Evolutionary conservation across 768 basidiomycete species (phyloP).

Genomic region (Cystobasidiopsis lactophilus): DNA sequence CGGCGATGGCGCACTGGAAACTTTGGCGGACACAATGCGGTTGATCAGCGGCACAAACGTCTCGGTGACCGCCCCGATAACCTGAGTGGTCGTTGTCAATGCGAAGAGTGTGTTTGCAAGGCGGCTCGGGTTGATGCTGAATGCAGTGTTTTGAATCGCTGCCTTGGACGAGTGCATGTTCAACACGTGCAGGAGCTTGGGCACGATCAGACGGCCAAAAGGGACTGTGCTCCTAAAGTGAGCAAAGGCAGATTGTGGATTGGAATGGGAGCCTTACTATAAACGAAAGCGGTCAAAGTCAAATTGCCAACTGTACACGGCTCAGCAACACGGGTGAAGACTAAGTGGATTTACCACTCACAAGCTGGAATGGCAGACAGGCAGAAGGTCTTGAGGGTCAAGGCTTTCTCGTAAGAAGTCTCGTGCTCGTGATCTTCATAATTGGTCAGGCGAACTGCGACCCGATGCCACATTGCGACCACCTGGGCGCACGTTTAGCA

Average conservation of each 20-base stretch:
- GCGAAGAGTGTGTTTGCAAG: conserved; percentile 85
- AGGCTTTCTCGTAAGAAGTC: conserved; percentile 43
- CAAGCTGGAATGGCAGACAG: conserved; percentile 76
- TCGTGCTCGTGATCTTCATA: conserved; percentile 86
- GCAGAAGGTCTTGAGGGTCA: conserved; percentile 68
- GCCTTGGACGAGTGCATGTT: neutral
- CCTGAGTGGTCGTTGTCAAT: conserved; percentile 40
- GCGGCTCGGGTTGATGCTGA: conserved; percentile 32
- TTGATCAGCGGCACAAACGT: conserved; percentile 58
- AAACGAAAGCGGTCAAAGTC: conserved; percentile 82
- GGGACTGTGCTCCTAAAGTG: conserved; percentile 11
- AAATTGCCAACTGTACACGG: conserved; percentile 25
- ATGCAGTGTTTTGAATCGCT: conserved; percentile 38
- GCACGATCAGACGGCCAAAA: conserved; percentile 17
- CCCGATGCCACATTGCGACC: conserved; percentile 18
- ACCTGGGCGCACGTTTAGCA: neutral
- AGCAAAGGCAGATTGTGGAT: neutral
- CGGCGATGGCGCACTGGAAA: conserved; percentile 21
- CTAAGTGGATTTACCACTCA: conserved; percentile 28
- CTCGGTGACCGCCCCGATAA: conserved; percentile 52
- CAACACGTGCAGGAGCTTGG: conserved; percentile 11
- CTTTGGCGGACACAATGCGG: conserved; percentile 23
- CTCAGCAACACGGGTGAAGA: neutral
- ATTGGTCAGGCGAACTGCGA: conserved; percentile 46
- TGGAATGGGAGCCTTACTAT: conserved; percentile 31